phyloP scores from a whole-genome alignment of 2,329 filamentous ascomycete species.

The Septoria petroselini region DNA sequence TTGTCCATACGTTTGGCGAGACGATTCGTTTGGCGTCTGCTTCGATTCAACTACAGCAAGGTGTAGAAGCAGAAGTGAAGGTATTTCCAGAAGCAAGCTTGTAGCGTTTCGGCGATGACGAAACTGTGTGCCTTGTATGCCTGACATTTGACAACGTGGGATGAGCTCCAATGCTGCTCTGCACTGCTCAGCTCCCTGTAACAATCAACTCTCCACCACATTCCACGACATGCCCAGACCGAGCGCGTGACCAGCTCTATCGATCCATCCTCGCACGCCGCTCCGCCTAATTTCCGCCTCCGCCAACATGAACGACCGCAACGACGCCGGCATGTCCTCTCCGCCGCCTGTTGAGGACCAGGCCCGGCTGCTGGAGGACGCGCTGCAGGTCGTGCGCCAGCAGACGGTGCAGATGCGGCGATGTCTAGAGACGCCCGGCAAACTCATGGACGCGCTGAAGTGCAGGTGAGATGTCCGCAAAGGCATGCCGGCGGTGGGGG shows the following conservation, averaged over 20 bases:
- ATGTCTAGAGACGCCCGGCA: constrained; percentile 92
- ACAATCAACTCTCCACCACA: constrained; percentile 5
- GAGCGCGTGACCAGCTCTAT: constrained; percentile 7
- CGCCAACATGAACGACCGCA: constrained; percentile 26
- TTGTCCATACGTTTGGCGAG: too few species aligned
- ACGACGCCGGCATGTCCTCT: constrained; percentile 30
- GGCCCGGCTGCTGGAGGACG: constrained; percentile 94
- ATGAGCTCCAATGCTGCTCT: too few species aligned
- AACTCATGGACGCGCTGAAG: constrained; percentile 99
- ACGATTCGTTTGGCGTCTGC: too few species aligned
- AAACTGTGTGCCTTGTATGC: too few species aligned
- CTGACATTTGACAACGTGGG: too few species aligned
- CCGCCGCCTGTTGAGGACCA: constrained; percentile 53
- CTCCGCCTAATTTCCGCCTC: constrained; percentile 13
- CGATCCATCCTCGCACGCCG: neutral
- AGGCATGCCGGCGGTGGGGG: too few species aligned
- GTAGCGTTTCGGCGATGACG: too few species aligned
- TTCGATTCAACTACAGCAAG: too few species aligned
- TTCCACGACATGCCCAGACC: constrained; percentile 3
- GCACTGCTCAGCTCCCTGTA: neutral
- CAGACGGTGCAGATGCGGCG: constrained; percentile 97
- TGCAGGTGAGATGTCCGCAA: constrained; percentile 74
- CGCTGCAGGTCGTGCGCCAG: constrained; percentile 90
- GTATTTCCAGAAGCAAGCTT: too few species aligned
- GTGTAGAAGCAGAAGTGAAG: too few species aligned